These are phyloP conservation scores for Candida railenensis DNA, from an alignment of 805 yeast genomes.

Conservation along the genomic window DNA sequence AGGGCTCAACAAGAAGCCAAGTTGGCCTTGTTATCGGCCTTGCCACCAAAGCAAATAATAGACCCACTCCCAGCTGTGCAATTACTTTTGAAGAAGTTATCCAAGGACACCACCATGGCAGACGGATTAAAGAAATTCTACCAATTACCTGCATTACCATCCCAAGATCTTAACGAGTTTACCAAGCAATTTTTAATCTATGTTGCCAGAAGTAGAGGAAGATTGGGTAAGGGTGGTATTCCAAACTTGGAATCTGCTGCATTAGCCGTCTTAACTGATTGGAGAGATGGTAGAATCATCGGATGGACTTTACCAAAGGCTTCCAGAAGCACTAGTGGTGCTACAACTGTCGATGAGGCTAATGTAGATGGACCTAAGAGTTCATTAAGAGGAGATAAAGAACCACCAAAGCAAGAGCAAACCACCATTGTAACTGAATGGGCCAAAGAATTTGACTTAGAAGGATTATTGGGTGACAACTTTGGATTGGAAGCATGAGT, in stretches of 20 bases:
- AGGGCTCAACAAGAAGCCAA: constrained; percentile 81
- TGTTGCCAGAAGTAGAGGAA: constrained; percentile 88
- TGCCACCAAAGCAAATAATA: constrained; percentile 79
- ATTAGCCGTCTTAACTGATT: constrained; percentile 77
- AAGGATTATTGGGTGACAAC: constrained; percentile 62
- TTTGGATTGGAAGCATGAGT: constrained; percentile 28
- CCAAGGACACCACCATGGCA: constrained; percentile 75
- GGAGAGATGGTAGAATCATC: constrained; percentile 93
- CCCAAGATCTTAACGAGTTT: constrained; percentile 68
- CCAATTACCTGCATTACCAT: constrained; percentile 77
- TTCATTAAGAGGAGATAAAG: constrained; percentile 40
- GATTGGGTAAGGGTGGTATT: constrained; percentile 89
- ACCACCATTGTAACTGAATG: constrained; percentile 84
- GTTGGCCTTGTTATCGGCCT: constrained; percentile 79
- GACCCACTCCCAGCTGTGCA: constrained; percentile 86
- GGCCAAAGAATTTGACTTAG: constrained; percentile 94
- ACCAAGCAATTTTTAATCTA: constrained; percentile 86
- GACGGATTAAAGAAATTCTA: constrained; percentile 72
- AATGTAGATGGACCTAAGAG: constrained; percentile 35
- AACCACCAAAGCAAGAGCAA: constrained; percentile 54
- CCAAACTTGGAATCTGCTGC: constrained; percentile 90
- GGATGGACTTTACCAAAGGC: constrained; percentile 84
- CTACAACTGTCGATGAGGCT: constrained; percentile 16
- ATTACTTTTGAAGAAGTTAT: constrained; percentile 69
- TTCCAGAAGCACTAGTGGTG: constrained; percentile 37